Percentiles rank a stretch among this genome's conserved stretches.
These are phyloP conservation scores for Jaltomata sinuosa DNA, from an alignment of 257 asterid genomes.

Conservation along the genomic window DNA sequence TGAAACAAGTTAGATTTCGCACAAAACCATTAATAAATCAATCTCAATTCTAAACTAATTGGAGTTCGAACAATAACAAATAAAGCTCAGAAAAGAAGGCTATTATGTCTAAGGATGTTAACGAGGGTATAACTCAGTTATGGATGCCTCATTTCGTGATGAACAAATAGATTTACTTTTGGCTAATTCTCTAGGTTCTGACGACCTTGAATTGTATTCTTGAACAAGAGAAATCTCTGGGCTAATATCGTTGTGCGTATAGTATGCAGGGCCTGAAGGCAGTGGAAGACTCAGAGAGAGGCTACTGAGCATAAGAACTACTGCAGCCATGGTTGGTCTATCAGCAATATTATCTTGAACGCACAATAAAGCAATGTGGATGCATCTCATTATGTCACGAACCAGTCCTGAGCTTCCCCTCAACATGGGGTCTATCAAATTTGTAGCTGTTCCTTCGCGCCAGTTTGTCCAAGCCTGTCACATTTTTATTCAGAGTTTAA, in stretches of 20 bases:
- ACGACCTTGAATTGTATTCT: too few species aligned
- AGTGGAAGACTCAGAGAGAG: background rate
- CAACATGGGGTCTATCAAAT: background rate
- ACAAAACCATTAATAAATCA: background rate
- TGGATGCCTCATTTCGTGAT: too few species aligned
- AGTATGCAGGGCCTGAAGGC: slow-evolving; percentile 14
- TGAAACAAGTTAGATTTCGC: too few species aligned
- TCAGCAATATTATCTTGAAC: background rate
- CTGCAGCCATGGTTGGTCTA: slow-evolving; percentile 5
- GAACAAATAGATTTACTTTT: too few species aligned
- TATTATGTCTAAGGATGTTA: too few species aligned
- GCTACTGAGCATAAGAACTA: slow-evolving; percentile 5
- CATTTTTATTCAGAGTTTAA: background rate
- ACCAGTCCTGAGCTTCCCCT: background rate
- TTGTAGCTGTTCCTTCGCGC: background rate
- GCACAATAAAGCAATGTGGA: slow-evolving; percentile 8
- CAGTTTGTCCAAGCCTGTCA: slow-evolving; percentile 6
- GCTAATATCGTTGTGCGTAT: background rate
- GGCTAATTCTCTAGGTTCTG: too few species aligned
- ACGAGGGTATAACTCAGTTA: too few species aligned
- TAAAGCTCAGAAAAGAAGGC: background rate
- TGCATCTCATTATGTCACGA: background rate
- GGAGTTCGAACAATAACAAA: background rate
- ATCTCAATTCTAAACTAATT: background rate
- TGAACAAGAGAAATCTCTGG: too few species aligned